These are phyloP conservation scores for Mycena chlorophos DNA, from an alignment of 768 basidiomycete species.

Conservation along the genomic window DNA sequence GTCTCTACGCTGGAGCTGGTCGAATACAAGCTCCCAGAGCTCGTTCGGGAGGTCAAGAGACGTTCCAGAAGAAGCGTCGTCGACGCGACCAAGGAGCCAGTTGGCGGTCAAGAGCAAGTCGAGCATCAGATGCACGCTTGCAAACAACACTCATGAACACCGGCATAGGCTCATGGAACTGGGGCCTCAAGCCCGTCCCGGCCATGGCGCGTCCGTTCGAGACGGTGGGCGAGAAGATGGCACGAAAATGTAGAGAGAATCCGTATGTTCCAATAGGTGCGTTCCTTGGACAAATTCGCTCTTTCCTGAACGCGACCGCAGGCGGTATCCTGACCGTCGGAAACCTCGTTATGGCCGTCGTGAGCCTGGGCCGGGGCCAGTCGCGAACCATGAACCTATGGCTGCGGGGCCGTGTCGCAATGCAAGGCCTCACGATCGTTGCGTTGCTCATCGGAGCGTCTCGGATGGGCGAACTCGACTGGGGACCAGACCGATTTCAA, in stretches of 20 bases:
- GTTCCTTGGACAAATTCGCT: slow-evolving; percentile 19
- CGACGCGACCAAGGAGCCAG: slow-evolving; percentile 5
- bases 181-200: slow-evolving; percentile 18
- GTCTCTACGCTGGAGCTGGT: slow-evolving; percentile 5
- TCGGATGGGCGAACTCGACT: slow-evolving; percentile 22
- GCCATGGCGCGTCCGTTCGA: slow-evolving; percentile 28
- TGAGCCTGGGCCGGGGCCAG: slow-evolving; percentile 51
- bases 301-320: slow-evolving; percentile 22
- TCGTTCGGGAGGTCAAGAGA: slow-evolving; percentile 9
- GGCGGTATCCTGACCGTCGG: slow-evolving; percentile 47
- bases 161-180: slow-evolving; percentile 21
- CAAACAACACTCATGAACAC: slow-evolving; percentile 6
- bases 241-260: slow-evolving; percentile 54
- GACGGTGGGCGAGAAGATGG: slow-evolving; percentile 40
- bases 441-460: slow-evolving; percentile 42
- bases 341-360: slow-evolving; percentile 54
- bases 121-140: background rate
- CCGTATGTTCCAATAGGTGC: slow-evolving; percentile 61
- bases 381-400: slow-evolving; percentile 52
- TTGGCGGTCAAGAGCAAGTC: slow-evolving; percentile 1
- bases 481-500: slow-evolving; percentile 22
- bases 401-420: slow-evolving; percentile 58
- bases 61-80: background rate
- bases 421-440: slow-evolving; percentile 57
- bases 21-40: slow-evolving; percentile 15